These are phyloP conservation scores for Wallacemonas rigidus DNA, from an alignment of 208 protist species.

Conservation along the genomic window DNA sequence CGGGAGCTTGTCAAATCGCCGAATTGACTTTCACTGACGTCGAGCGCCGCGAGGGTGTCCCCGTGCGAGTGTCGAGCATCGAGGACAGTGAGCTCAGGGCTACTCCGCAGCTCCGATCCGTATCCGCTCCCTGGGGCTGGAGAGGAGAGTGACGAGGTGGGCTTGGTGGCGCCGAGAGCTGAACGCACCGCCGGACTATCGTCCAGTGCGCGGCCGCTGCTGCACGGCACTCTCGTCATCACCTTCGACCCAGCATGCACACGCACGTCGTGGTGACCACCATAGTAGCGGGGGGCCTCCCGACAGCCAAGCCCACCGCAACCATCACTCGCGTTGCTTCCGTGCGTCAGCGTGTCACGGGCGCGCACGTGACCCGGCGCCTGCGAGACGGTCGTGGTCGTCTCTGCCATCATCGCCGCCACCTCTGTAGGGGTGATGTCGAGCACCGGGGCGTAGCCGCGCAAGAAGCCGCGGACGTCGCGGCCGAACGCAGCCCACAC, in stretches of 20 bases:
- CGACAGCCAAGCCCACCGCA: slow-evolving; percentile 1
- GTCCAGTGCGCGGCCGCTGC: neutral
- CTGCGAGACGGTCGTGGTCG: neutral
- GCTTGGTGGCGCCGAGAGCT: neutral
- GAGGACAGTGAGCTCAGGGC: neutral
- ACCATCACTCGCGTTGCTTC: neutral
- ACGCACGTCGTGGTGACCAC: slow-evolving; percentile 12
- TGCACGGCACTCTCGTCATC: neutral
- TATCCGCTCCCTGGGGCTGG: neutral
- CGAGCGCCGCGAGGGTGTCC: slow-evolving; percentile 3
- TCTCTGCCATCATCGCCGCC: neutral
- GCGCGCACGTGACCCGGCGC: neutral
- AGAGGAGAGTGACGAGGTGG: neutral
- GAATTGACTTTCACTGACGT: neutral
- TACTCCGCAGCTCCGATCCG: neutral
- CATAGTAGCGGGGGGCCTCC: slow-evolving; percentile 15
- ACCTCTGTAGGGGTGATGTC: neutral
- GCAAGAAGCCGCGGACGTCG: slow-evolving; percentile 7
- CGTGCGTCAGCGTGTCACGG: neutral
- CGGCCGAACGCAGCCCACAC: slow-evolving; percentile 2
- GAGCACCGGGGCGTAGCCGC: neutral
- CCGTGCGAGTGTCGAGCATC: neutral
- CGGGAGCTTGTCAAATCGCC: neutral
- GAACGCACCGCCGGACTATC: neutral
- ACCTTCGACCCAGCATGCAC: neutral